A percentile compares a stretch with the other conserved stretches of the same genome.
phyloP scores from a whole-genome alignment of 306 rosid species.

The Myrica gale region DNA sequence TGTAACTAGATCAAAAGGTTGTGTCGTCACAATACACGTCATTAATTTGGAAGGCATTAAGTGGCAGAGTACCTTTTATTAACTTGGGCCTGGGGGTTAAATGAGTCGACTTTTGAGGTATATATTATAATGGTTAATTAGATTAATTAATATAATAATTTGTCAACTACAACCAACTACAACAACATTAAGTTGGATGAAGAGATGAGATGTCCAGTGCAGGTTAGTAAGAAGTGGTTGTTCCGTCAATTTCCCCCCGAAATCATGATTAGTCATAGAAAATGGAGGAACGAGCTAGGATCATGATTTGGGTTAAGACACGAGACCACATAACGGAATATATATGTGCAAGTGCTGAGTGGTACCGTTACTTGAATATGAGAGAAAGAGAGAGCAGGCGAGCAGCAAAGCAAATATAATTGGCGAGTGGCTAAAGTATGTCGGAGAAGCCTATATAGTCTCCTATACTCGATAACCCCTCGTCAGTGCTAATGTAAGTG shows the following conservation, averaged over 20 bases:
- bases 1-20: not conserved
- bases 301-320: conserved; percentile 35
- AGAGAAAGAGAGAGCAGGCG: not conserved
- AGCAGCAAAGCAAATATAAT: not conserved
- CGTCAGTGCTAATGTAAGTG: not conserved
- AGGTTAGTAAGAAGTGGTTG: conserved; percentile 47
- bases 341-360: conserved; percentile 8
- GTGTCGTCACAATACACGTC: conserved; percentile 9
- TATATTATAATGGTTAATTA: not conserved
- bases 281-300: conserved; percentile 11
- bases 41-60: not conserved
- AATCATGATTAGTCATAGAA: conserved; percentile 33
- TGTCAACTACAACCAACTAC: conserved; percentile 1
- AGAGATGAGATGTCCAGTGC: conserved; percentile 27
- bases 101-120: not conserved
- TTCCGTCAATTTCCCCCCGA: conserved; percentile 32
- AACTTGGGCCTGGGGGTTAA: not conserved
- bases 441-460: conserved; percentile 1
- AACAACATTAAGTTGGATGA: conserved; percentile 1
- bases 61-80: not conserved
- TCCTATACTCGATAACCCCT: not conserved
- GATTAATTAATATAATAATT: not conserved
- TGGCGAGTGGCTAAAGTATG: conserved; percentile 8
- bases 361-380: conserved; percentile 16
- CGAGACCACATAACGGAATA: conserved; percentile 14